Evolutionary conservation across 2,329 filamentous ascomycete species (phyloP).

Genomic region (Colletotrichum godetiae): DNA sequence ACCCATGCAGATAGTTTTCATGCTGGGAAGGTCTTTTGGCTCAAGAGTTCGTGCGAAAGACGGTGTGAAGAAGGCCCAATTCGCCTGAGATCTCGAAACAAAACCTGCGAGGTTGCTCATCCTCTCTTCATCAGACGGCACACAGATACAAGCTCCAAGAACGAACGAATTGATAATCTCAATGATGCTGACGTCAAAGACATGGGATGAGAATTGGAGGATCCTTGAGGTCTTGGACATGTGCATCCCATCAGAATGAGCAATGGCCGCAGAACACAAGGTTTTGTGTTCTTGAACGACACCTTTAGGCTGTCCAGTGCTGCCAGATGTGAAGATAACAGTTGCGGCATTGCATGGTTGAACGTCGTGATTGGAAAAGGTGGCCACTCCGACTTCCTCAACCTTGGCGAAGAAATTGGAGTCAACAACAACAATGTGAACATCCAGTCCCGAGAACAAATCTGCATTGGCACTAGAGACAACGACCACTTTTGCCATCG

Average conservation of each 20-base stretch:
- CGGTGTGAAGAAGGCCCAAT: slow-evolving; percentile 30
- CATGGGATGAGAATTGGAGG: slow-evolving; percentile 43
- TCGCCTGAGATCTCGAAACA: slow-evolving; percentile 4
- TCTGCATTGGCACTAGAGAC: background rate
- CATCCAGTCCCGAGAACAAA: background rate
- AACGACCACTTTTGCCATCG: background rate
- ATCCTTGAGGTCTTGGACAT: slow-evolving; percentile 16
- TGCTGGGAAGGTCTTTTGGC: background rate
- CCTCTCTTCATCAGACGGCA: slow-evolving; percentile 50
- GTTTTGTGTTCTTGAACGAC: slow-evolving; percentile 50
- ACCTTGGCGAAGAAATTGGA: background rate
- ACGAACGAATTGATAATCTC: slow-evolving; percentile 52
- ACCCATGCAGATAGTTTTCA: slow-evolving; percentile 25
- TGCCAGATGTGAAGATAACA: slow-evolving; percentile 66
- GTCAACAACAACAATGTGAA: background rate
- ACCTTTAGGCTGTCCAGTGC: slow-evolving; percentile 64
- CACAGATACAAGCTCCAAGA: slow-evolving; percentile 50
- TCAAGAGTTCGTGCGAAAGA: slow-evolving; percentile 26
- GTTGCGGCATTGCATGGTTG: slow-evolving; percentile 35
- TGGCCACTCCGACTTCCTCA: background rate
- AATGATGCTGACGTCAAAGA: slow-evolving; percentile 51
- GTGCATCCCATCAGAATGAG: slow-evolving; percentile 8
- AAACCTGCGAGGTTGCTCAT: slow-evolving; percentile 42
- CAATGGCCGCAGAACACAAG: slow-evolving; percentile 38
- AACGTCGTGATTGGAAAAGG: slow-evolving; percentile 7